A percentile compares a stretch with the other conserved stretches of the same genome.
phyloP scores from a whole-genome alignment of 2,329 filamentous ascomycete genomes.

The Hypoxylon rubiginosum region DNA sequence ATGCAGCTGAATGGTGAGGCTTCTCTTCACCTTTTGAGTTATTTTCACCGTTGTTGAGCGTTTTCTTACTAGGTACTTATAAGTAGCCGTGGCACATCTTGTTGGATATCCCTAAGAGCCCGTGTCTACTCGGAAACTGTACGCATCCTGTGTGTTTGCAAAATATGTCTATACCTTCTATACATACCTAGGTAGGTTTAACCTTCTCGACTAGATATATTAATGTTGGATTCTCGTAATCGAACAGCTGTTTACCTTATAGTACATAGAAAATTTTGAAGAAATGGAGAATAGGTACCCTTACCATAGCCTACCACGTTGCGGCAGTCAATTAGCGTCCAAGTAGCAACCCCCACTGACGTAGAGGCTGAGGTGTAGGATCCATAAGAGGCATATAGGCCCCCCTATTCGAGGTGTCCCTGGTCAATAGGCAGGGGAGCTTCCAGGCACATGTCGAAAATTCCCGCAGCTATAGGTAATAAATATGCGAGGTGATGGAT shows the following conservation, averaged over 20 bases:
- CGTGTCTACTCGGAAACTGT: background rate
- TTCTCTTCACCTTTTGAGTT: conserved; percentile 29
- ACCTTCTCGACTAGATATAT: background rate
- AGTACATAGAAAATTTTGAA: background rate
- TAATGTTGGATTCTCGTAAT: background rate
- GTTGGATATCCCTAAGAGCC: background rate
- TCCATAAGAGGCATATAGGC: conserved; percentile 3
- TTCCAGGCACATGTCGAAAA: conserved; percentile 20
- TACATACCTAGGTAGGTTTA: background rate
- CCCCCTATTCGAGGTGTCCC: conserved; percentile 6
- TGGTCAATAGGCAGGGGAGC: background rate
- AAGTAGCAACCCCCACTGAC: conserved; percentile 25
- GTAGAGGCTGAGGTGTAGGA: conserved; percentile 20
- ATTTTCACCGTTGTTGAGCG: conserved; percentile 30
- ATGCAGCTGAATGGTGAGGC: conserved; percentile 34
- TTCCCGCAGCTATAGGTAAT: conserved; percentile 29
- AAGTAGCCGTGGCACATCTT: background rate
- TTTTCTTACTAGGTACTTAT: conserved; percentile 25
- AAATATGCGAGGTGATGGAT: conserved; percentile 6
- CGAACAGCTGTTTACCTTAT: background rate
- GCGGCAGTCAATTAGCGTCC: conserved; percentile 25
- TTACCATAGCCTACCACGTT: conserved; percentile 11
- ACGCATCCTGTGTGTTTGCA: background rate
- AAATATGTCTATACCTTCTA: background rate
- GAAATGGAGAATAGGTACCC: conserved; percentile 1